Base-by-base conservation (phyloP, 1,284 basidiomycete genomes). In the Thelephora terrestris region DNA sequence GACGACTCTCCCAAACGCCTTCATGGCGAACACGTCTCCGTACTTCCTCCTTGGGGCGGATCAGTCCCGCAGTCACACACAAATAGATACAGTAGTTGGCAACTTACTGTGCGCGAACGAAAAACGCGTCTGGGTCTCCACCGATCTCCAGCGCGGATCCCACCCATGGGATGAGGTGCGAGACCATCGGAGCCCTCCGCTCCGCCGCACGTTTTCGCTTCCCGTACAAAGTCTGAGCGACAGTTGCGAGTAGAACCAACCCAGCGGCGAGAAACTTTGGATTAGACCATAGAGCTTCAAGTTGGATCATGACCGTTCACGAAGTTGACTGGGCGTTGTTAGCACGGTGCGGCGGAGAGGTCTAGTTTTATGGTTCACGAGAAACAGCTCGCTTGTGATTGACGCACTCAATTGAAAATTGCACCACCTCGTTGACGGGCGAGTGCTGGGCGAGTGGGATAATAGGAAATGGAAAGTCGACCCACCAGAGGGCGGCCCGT, bases 81-180 rank as follows among this genome's bases (percentile, higher is more conserved):
- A 27, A 5, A 4, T 5, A 20, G 16, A 16, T 42, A 6, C 21
- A 5, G 4, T 14, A 37, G 5, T 10, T 43, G 14, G 20, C n/a
- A n/a, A 54, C 55, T 24, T 29, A 56, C 55, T 37, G 44, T 50
- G 52, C 53, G 16, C 39, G 46, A 12, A 29, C 43, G 34, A 56
- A 55, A 43, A 57, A 57, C 16, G 35, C 49, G 32, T 57, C 55
- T 18, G 55, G 57, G 29, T 57, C 52, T 47, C 46, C 50, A 17
- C 57, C 56, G 43, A 58, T 48, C 17, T 52, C 49, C 0, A 58
- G 17, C 4, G 57, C 55, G 25, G 54, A 54, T 16, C 58, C 58
- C 4, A 59, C 24, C 57, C 58, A 59, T 54, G 58, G 58, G 37
- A 58, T 52, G 54, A 51, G 53, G 34, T 56, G 55, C 23, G 48